Percentiles rank a stretch among this genome's conserved stretches.
Conservation (phyloP, 208 protist species). For the Crithidia mellificae region DNA sequence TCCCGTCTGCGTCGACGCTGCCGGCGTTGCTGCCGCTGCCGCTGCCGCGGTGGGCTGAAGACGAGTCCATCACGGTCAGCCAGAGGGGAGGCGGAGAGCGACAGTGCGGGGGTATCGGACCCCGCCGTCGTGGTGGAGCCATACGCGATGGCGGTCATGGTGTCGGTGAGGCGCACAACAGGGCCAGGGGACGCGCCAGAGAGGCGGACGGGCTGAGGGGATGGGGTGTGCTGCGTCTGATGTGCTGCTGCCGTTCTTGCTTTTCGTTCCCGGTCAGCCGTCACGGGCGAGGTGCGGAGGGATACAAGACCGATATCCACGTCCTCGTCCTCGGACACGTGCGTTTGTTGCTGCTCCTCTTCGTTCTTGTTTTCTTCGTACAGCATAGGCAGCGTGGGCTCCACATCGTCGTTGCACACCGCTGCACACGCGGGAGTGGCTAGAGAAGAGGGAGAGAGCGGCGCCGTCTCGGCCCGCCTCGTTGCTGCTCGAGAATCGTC, state of each 20-base stretch:
- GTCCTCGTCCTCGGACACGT: not conserved
- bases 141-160: not conserved
- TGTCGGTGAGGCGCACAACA: conserved; percentile 6
- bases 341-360: not conserved
- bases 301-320: conserved; percentile 3
- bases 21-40: conserved; percentile 15
- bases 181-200: not conserved
- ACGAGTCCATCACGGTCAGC: conserved; percentile 37
- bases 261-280: no score
- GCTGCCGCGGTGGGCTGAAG: conserved; percentile 33
- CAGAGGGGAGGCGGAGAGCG: conserved; percentile 7
- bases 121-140: no score
- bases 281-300: not conserved
- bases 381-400: not conserved
- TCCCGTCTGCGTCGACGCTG: conserved; percentile 11
- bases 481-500: not conserved
- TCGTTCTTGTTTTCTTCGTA: not conserved
- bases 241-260: not conserved
- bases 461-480: not conserved
- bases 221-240: not conserved
- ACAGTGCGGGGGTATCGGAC: not conserved
- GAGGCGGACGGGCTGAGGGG: not conserved
- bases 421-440: not conserved
- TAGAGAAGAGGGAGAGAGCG: not conserved
- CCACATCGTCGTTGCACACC: not conserved